Percentiles rank a stretch among this genome's conserved stretches.
phyloP scores from a whole-genome alignment of 1,139 yeast species.

The Saccharomyces hybrid region DNA sequence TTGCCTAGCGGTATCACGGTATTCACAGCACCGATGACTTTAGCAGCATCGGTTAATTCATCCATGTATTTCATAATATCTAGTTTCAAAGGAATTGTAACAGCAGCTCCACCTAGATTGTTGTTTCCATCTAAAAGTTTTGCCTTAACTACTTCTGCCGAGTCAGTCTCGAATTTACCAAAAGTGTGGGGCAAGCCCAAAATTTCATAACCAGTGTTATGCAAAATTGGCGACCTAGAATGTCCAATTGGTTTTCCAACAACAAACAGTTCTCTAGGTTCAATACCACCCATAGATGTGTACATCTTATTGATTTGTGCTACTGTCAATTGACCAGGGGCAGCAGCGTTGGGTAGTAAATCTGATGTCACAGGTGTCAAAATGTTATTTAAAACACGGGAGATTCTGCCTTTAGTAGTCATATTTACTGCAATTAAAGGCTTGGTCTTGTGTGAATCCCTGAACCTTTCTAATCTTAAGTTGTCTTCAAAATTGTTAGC shows the following conservation, averaged over 20 bases:
- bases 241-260: slow-evolving; percentile 79
- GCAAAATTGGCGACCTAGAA: slow-evolving; percentile 82
- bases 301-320: slow-evolving; percentile 53
- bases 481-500: slow-evolving; percentile 65
- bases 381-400: slow-evolving; percentile 65
- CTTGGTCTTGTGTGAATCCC: slow-evolving; percentile 41
- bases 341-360: slow-evolving; percentile 55
- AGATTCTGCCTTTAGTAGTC: slow-evolving; percentile 68
- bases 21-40: slow-evolving; percentile 83
- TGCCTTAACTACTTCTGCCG: slow-evolving; percentile 42
- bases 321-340: slow-evolving; percentile 69
- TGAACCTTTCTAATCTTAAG: slow-evolving; percentile 60
- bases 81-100: slow-evolving; percentile 82
- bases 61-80: slow-evolving; percentile 63
- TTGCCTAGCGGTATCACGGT: slow-evolving; percentile 59
- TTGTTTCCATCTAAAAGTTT: slow-evolving; percentile 41
- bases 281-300: slow-evolving; percentile 55
- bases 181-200: slow-evolving; percentile 77
- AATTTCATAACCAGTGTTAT: slow-evolving; percentile 63
- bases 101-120: slow-evolving; percentile 79
- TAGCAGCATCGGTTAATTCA: slow-evolving; percentile 65
- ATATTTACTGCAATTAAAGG: slow-evolving; percentile 82
- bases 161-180: slow-evolving; percentile 62
- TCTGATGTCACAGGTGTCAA: slow-evolving; percentile 82
- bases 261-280: slow-evolving; percentile 56